A percentile compares a stretch with the other conserved stretches of the same genome.
These are phyloP conservation scores for Thraustochytrium striatum DNA, from an alignment of 352 stramenopile species.

Conservation along the genomic window DNA sequence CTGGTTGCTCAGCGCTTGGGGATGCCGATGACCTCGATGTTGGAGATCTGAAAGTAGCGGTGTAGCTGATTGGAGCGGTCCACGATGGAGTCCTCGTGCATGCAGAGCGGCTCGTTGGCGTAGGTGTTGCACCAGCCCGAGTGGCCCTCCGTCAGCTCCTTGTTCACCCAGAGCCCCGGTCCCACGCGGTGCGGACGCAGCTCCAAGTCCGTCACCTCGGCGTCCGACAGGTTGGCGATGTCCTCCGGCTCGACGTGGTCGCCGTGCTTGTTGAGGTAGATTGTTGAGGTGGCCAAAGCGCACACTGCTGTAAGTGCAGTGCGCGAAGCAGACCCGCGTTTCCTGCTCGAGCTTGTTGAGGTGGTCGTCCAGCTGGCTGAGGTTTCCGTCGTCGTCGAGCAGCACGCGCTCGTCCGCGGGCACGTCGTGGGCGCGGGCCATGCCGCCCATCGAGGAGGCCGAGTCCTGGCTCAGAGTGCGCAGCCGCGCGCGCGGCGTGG, in stretches of 20 bases:
- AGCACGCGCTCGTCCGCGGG: neutral
- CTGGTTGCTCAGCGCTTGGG: neutral
- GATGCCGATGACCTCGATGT: conserved; percentile 34
- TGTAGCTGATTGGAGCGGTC: neutral
- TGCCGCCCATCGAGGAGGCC: neutral
- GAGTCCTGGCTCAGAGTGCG: neutral
- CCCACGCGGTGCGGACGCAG: neutral
- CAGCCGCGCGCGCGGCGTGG: neutral
- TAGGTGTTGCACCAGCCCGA: conserved; percentile 12
- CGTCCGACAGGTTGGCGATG: neutral
- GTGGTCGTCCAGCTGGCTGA: neutral
- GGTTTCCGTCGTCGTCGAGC: neutral
- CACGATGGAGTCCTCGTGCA: neutral
- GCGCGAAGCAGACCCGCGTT: neutral
- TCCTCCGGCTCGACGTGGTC: neutral
- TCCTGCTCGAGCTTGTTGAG: neutral
- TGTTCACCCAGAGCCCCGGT: neutral
- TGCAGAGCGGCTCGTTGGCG: conserved; percentile 19
- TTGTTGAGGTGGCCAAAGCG: neutral
- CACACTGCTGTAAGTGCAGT: neutral
- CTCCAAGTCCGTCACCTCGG: neutral
- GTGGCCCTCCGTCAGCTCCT: neutral
- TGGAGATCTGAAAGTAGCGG: neutral
- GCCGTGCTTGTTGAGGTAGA: conserved; percentile 1
- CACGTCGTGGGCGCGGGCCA: neutral